Evolutionary conservation across 768 basidiomycete genomes (phyloP).

Genomic region (Tylopilus rubrobrunneus): DNA sequence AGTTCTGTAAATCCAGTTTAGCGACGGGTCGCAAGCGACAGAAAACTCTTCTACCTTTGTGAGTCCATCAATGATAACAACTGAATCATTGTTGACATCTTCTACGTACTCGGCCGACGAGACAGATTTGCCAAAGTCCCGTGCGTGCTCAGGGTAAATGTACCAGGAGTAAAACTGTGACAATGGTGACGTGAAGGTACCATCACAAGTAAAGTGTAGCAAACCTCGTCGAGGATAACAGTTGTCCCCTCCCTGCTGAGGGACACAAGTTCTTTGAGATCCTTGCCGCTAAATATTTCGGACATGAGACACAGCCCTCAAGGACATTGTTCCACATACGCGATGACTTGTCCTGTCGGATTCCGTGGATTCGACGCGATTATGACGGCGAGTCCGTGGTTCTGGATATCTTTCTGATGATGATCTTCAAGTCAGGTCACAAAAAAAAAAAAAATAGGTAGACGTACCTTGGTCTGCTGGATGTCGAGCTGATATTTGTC

Average conservation of each 20-base stretch:
- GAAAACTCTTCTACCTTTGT: conserved; percentile 60
- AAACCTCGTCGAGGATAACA: conserved; percentile 77
- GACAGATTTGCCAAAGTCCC: conserved; percentile 71
- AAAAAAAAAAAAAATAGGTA: not conserved
- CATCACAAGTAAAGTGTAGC: conserved; percentile 1
- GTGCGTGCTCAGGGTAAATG: conserved; percentile 76
- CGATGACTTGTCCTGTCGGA: conserved; percentile 87
- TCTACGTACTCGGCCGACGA: conserved; percentile 83
- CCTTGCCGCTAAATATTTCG: conserved; percentile 55
- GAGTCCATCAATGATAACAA: conserved; percentile 86
- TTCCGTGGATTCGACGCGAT: conserved; percentile 95
- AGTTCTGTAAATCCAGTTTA: conserved; percentile 57
- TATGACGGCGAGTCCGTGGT: conserved; percentile 80
- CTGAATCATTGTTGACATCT: conserved; percentile 81
- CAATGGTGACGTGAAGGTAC: not conserved
- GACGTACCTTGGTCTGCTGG: conserved; percentile 64
- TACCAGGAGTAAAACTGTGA: conserved; percentile 92
- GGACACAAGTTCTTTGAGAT: conserved; percentile 75
- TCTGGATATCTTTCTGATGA: conserved; percentile 68
- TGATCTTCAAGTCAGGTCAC: not conserved
- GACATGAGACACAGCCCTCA: conserved; percentile 6
- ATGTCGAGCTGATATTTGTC: conserved; percentile 74
- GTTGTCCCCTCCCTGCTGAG: conserved; percentile 78
- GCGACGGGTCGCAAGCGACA: not conserved
- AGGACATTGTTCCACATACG: conserved; percentile 35